A percentile compares a stretch with the other conserved stretches of the same genome.
Evolutionary conservation across 768 basidiomycete species (phyloP).

Genomic region (Flagelloscypha sp.): DNA sequence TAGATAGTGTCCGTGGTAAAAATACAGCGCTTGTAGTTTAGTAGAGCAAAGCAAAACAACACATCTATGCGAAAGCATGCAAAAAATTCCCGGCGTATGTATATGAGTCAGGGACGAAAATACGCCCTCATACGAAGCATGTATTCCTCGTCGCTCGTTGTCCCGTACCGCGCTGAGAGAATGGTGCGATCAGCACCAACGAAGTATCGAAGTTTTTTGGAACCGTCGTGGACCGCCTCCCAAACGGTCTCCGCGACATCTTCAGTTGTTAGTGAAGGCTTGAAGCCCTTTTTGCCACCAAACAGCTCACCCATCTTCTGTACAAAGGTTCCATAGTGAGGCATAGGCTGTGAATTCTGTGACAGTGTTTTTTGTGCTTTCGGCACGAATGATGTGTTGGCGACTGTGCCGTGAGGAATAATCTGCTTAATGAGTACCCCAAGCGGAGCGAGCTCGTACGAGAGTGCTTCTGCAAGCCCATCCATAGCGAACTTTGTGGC

Average conservation of each 20-base stretch:
- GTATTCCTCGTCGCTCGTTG: conserved; percentile 13
- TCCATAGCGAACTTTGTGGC: conserved; percentile 18
- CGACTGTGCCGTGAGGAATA: conserved; percentile 15
- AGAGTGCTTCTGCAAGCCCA: conserved; percentile 17
- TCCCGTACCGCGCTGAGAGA: conserved; percentile 14
- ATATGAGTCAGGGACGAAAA: too few species aligned
- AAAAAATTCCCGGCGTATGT: too few species aligned
- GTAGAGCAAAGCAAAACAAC: too few species aligned
- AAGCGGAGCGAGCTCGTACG: conserved; percentile 15
- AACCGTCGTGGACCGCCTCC: conserved; percentile 15
- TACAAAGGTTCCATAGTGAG: conserved; percentile 9
- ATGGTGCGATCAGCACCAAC: too few species aligned
- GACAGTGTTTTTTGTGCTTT: conserved; percentile 4
- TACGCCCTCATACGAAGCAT: conserved; percentile 13
- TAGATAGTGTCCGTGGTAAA: too few species aligned
- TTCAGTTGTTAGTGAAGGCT: conserved; percentile 7
- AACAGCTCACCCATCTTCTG: conserved; percentile 1
- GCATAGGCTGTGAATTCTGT: conserved; percentile 3
- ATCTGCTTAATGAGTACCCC: conserved; percentile 15
- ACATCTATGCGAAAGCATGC: too few species aligned
- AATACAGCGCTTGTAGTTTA: too few species aligned
- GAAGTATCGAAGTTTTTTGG: conserved; percentile 13
- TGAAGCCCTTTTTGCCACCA: conserved; percentile 9
- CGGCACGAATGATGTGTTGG: conserved; percentile 9
- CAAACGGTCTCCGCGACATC: conserved; percentile 15